Evolutionary conservation across 2,329 filamentous ascomycete species (phyloP), one percentile per base, ranked within the genome.

Genomic region (Lasiodiplodia gonubiensis): DNA sequence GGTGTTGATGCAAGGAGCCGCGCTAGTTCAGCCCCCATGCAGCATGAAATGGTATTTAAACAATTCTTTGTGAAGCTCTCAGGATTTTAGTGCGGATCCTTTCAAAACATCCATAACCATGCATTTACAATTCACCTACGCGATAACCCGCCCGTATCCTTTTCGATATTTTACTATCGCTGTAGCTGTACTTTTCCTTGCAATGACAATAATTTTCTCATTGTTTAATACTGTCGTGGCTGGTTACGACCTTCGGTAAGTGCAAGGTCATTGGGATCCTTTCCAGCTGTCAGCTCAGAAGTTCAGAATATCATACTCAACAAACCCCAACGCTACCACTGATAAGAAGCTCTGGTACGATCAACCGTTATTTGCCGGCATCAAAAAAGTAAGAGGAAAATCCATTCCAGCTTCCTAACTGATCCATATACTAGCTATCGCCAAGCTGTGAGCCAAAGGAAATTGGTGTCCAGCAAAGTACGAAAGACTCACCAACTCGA

Each of bases 381-480:
- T 21, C 2, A 46, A 46, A 11, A 46, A 46, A 10, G 42, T n/a
- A 46, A 46, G 42, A 2, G 4, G 16, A 18, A 21, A 46, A n/a
- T n/a, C 8, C 7, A n/a, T 7, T 21, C 4, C 10, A 10, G 42
- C 8, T 11, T 46, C 7, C 42, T 21, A n/a, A 18, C 18, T 46
- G 18, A 46, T n/a, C 37, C 7, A 46, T 12, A 12, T 35, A 3
- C 10, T 18, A 57, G 53, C 18, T 57, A 16, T 57, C 53, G 2
- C 53, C 53, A 23, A 57, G 33, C n/a, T 57, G 53, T 21, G 53
- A 57, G 35, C 30, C 35, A 12, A 35, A 57, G 27, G n/a, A 57
- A 12, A 30, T 57, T 8, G 35, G 53, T 14, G 21, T 25, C 14
- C 12, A 57, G 8, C 53, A 57, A n/a, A 18, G 53, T 57, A 18